Conservation (phyloP, 177 flowering plant genomes). For the Vitis hybrid region DNA sequence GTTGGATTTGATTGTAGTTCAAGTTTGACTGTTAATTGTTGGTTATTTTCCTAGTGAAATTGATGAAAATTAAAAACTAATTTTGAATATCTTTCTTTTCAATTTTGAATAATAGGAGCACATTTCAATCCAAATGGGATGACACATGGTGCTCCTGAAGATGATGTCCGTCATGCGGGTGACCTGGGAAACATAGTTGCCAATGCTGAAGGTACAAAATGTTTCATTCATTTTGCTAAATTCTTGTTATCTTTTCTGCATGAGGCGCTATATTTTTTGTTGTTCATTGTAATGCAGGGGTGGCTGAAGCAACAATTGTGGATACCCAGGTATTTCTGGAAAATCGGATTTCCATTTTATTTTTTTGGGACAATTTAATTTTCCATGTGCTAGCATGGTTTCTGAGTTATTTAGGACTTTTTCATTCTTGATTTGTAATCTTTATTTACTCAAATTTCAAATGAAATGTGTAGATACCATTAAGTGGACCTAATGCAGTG, state of each 20-base stretch:
- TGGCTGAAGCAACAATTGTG: constrained; percentile 90
- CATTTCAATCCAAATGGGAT: constrained; percentile 81
- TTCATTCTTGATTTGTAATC: not conserved
- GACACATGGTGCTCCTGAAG: constrained; percentile 97
- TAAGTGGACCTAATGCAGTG: constrained; percentile 79
- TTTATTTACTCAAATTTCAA: not conserved
- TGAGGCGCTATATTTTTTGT: not conserved
- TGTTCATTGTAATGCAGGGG: constrained; percentile 47
- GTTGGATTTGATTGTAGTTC: constrained; percentile 30
- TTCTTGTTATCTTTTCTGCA: not conserved
- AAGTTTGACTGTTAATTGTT: constrained; percentile 6
- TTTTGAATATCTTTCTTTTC: not conserved
- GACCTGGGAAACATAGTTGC: constrained; percentile 99
- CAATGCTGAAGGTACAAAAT: constrained; percentile 66
- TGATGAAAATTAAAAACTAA: too few relatives aligned
- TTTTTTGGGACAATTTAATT: not conserved
- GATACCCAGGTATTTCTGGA: constrained; percentile 66
- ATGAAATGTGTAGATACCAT: constrained; percentile 62
- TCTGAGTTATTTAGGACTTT: not conserved
- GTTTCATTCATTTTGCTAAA: constrained; percentile 1
- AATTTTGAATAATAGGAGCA: constrained; percentile 46
- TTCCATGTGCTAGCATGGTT: not conserved
- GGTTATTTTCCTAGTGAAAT: not conserved
- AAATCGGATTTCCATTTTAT: not conserved
- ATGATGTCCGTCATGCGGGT: constrained; percentile 97